Percentiles rank a stretch among this genome's conserved stretches.
phyloP scores from a whole-genome alignment of 2,329 filamentous ascomycete species.

The Mollisiaceae sp. region DNA sequence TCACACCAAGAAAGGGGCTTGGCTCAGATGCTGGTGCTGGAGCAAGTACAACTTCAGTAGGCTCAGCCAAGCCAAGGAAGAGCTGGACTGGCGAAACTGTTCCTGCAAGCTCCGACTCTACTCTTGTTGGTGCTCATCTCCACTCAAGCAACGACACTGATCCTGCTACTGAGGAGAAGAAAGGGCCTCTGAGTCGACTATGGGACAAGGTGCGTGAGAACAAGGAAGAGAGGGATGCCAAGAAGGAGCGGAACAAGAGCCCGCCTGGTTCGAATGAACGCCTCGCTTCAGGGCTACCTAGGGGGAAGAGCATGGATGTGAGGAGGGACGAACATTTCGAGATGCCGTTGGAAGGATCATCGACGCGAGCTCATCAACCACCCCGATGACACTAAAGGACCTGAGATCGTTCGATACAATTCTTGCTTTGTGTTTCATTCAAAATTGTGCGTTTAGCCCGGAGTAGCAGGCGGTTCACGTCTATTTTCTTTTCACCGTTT shows the following conservation, averaged over 20 bases:
- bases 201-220: conserved; percentile 67
- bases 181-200: conserved; percentile 67
- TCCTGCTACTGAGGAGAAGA: conserved; percentile 49
- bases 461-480: conserved; percentile 8
- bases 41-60: conserved; percentile 70
- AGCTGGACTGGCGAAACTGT: conserved; percentile 50
- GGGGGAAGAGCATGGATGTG: conserved; percentile 41
- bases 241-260: conserved; percentile 40
- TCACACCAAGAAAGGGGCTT: conserved; percentile 54
- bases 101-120: conserved; percentile 40
- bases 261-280: conserved; percentile 40
- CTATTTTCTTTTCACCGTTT: conserved; percentile 16
- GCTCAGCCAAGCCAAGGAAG: conserved; percentile 52
- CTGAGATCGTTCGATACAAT: background rate
- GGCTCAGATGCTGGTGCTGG: conserved; percentile 68
- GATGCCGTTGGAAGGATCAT: conserved; percentile 25
- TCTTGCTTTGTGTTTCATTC: conserved; percentile 17
- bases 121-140: conserved; percentile 31
- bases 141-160: conserved; percentile 44
- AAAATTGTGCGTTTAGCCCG: conserved; percentile 17
- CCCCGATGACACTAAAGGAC: conserved; percentile 17
- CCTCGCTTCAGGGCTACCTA: conserved; percentile 22
- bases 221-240: conserved; percentile 42
- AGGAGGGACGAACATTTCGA: conserved; percentile 35
- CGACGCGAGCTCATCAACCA: conserved; percentile 19